Base-by-base conservation (phyloP, 176 grass and related monocot species). In the Musa itinerans region DNA sequence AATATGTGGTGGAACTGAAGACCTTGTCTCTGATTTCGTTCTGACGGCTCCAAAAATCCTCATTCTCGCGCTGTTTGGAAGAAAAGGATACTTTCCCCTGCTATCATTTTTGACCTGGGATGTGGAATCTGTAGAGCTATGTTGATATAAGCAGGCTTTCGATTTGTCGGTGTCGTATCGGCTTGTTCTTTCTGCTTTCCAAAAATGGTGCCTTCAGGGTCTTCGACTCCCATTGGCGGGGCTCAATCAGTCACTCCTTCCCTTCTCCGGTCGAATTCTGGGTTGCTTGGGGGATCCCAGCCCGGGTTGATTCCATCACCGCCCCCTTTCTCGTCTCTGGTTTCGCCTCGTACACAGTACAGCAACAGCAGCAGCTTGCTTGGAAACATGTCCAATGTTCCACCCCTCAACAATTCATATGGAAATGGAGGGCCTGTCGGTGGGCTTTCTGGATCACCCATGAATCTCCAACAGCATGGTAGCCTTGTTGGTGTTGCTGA, bases 201-300 rank as follows among this genome's bases (percentile, higher is more conserved):
- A 82, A 86, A 79, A 80, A 95, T 99, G 96, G 68, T 99, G 67
- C 83, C 96, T 9, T 94, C 96, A 13, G 90, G 93, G 27, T 84
- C 79, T 12, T 87, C 91, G 2, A 94, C 91, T 78, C 85, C 91
- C 54, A 92, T 99, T 77, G 89, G 91, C 2, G 80, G 88, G 0
- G 75, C 87, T 76, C 90, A 90, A 61, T 88, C 86, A 16, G 81
- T 88, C 43, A 82, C 81, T 29, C 80, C 88, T 20, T 94, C 96
- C 26, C 84, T 99, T 69, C 86, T 94, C 17, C 86, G 88, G 73
- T 75, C 91, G 3, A 94, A 65, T 81, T 92, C 96, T 9, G 78
- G 83, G 79, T 57, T 98, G 84, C 84, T 98, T 25, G 84, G 65
- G 2, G 95, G 88, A 17, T 79, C 79, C 6, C 85, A 83, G 29